Conservation (phyloP, 164 flowering plant species). For the Magnolia sinica region DNA sequence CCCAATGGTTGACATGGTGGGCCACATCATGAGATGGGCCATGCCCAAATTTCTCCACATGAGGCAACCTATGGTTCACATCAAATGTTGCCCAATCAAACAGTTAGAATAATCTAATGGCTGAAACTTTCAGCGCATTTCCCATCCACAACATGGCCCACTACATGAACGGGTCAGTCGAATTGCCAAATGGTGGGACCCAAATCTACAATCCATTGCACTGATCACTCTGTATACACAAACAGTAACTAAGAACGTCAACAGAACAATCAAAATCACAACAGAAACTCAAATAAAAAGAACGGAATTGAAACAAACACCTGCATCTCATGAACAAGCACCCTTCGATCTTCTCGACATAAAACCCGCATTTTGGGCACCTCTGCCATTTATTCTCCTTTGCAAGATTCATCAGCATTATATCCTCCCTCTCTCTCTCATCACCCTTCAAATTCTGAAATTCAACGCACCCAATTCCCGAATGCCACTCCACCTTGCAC, state of each 20-base stretch:
- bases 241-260: too few relatives aligned
- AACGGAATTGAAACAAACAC: slow-evolving; percentile 12
- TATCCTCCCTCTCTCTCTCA: slow-evolving; percentile 28
- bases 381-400: slow-evolving; percentile 41
- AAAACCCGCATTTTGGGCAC: slow-evolving; percentile 39
- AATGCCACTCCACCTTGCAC: slow-evolving; percentile 42
- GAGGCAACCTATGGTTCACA: too few relatives aligned
- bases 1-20: too few relatives aligned
- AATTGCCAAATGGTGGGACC: neutral
- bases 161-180: too few relatives aligned
- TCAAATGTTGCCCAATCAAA: too few relatives aligned
- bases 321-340: slow-evolving; percentile 46
- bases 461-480: slow-evolving; percentile 25
- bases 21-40: too few relatives aligned
- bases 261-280: neutral
- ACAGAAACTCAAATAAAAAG: neutral
- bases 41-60: too few relatives aligned
- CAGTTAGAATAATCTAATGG: too few relatives aligned
- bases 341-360: slow-evolving; percentile 38
- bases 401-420: slow-evolving; percentile 32
- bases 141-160: too few relatives aligned
- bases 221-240: too few relatives aligned
- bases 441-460: slow-evolving; percentile 16
- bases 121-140: too few relatives aligned
- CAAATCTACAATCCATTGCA: neutral